phyloP scores from a whole-genome alignment of 2,329 filamentous ascomycete species.

The Aspergillus alliaceus region DNA sequence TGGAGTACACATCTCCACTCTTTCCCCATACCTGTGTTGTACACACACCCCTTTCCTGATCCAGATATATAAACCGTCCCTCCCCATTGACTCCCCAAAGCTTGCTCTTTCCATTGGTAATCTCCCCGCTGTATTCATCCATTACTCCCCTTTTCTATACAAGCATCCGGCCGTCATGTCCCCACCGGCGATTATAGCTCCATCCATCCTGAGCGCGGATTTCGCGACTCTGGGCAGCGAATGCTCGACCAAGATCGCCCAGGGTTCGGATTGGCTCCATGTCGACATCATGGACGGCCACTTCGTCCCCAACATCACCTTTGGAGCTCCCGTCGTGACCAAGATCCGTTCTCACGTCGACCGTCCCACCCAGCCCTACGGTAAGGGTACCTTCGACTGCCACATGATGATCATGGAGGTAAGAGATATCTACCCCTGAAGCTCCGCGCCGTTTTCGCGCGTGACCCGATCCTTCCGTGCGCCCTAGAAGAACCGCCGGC shows the following conservation, averaged over 20 bases:
- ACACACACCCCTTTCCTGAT: background rate
- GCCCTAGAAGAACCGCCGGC: background rate
- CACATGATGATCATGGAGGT: constrained; percentile 99
- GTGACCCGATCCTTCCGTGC: background rate
- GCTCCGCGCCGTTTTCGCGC: background rate
- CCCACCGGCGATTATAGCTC: constrained; percentile 89
- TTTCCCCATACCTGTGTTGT: constrained; percentile 5
- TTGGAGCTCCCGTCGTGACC: constrained; percentile 90
- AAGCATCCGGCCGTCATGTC: constrained; percentile 61
- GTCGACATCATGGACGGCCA: constrained; percentile 99
- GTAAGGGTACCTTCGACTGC: constrained; percentile 94
- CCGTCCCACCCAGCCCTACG: constrained; percentile 65
- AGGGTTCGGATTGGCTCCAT: constrained; percentile 90
- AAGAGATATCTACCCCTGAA: constrained; percentile 24
- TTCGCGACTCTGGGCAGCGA: constrained; percentile 85
- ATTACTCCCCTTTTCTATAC: background rate
- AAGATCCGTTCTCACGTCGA: constrained; percentile 88
- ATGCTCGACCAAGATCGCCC: constrained; percentile 80
- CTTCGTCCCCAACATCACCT: constrained; percentile 98
- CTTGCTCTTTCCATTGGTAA: constrained; percentile 1
- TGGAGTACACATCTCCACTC: constrained; percentile 7
- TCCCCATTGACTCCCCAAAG: constrained; percentile 1
- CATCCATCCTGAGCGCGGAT: constrained; percentile 96
- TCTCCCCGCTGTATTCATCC: background rate
- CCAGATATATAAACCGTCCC: constrained; percentile 5